Evolutionary conservation across 495 filamentous ascomycete species (phyloP), one percentile per base, ranked within the genome.

Genomic region (Annulohypoxylon stygium): DNA sequence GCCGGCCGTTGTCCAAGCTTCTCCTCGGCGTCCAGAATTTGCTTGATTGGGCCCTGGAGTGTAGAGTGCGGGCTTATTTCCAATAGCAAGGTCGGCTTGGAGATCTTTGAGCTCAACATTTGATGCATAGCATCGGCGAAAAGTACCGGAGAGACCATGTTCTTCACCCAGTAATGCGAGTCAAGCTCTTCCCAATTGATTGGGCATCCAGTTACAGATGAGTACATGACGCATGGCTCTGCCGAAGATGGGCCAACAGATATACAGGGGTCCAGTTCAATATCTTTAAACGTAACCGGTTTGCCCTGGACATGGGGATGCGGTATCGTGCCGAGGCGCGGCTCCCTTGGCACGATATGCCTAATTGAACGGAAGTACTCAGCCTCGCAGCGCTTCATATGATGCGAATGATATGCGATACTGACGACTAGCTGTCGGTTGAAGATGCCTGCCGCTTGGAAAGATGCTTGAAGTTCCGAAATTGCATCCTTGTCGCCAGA

Each of bases 41-140:
- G 81, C 23, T 78, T 78, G n/a, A 88, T 51, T 0, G 88, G 87
- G 0, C 82, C 83, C 61, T 84, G 79, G 0, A 91, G 79, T 0
- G 88, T 71, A 3, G 77, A 69, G 36, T 76, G 77, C 1, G 78
- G 77, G 30, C 77, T 74, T n/a, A 79, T 26, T 50, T 80, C 78
- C 4, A 80, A 20, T 2, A 76, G 61, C 26, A 69, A 41, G 45
- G 47, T 71, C 23, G 64, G 61, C 41, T 53, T 69, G 6, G 12
- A 48, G 34, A 14, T 39, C 51, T 69, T 55, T 4, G 47, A 12
- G 12, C 60, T 67, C n/a, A 75, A 10, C 66, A 81, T 45, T 25
- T 57, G 14, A 26, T 61, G 41, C 12, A 83, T 71, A 4, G 82
- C 84, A 9, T 80, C 71, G 0, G 80, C 74, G 70, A 85, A 85